These are phyloP conservation scores for Lentinula novae-zelandiae DNA, from an alignment of 1,284 basidiomycete genomes.

Conservation along the genomic window DNA sequence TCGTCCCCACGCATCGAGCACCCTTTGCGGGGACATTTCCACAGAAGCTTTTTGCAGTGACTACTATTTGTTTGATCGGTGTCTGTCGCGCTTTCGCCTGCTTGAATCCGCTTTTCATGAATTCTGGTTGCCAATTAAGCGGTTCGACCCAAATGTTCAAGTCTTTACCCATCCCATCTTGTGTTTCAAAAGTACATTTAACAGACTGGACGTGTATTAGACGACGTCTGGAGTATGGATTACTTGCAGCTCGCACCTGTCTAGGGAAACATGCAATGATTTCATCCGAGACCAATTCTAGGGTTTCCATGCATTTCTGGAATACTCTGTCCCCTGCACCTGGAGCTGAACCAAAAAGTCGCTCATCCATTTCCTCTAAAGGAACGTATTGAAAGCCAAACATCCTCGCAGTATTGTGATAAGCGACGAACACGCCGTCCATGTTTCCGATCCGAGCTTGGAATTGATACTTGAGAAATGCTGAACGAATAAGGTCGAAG, in stretches of 20 bases:
- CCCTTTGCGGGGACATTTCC: conserved; percentile 29
- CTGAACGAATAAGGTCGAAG: conserved; percentile 89
- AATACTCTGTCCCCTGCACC: conserved; percentile 75
- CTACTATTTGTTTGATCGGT: conserved; percentile 37
- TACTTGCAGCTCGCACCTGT: conserved; percentile 41
- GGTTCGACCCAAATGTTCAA: conserved; percentile 71
- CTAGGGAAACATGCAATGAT: conserved; percentile 63
- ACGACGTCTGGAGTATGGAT: background rate
- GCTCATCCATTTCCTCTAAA: conserved; percentile 83
- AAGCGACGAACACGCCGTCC: conserved; percentile 95
- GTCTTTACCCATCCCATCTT: conserved; percentile 29
- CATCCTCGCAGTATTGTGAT: conserved; percentile 87
- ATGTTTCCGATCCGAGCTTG: conserved; percentile 96
- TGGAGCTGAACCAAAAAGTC: conserved; percentile 62
- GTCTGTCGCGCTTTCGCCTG: conserved; percentile 21
- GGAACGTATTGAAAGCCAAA: conserved; percentile 96
- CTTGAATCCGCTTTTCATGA: background rate
- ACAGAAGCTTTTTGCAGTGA: conserved; percentile 32
- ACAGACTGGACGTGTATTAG: conserved; percentile 39
- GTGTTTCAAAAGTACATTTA: conserved; percentile 56
- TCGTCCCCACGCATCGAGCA: conserved; percentile 28
- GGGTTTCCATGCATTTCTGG: conserved; percentile 66
- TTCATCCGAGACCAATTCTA: conserved; percentile 70
- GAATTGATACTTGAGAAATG: conserved; percentile 95
- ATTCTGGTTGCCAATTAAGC: conserved; percentile 31